Base-by-base conservation (phyloP, 495 filamentous ascomycete species). In the Penicillium subrubescens region DNA sequence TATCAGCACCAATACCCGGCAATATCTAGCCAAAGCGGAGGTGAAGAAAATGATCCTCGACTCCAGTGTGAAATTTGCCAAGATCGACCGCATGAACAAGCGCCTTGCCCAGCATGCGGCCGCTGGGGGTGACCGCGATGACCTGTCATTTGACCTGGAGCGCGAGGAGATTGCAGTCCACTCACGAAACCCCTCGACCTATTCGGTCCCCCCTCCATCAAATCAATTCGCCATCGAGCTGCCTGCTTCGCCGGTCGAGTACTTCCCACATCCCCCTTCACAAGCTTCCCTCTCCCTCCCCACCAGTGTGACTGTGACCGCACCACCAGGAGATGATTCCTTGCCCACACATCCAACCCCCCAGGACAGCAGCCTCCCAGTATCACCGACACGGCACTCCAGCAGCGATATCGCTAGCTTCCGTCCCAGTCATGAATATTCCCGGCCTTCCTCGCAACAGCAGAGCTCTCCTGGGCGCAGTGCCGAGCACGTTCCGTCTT, bases 1-100 rank as follows among this genome's bases (percentile, higher is more conserved):
- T 46, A 97, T 99, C 75, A 93, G 90, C 77, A 97, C 92, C 39
- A 92, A 89, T 72, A 98, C 95, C 0, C 85, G 90, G 46, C 86
- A 87, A 59, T 99, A 98, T 72, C 84, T 98, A n/a, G 77, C 79
- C 7, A 88, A 88, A 65, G 79, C 82, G 15, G 88, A 90, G 14
- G 89, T 95, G 39, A 88, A 93, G 71, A 82, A 77, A 63, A 91
- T 91, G 81, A 92, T 90, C 52, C 77, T 89, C 60, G 83, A 87
- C 60, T 89, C 92, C 2, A 89, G 93, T 8, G 84, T 86, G n/a
- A 94, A 93, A 71, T 82, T 97, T 70, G 92, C 89, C 54, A 90
- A 90, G 75, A 93, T 97, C 50, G 84, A 95, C 67, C 83, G 87
- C 59, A 89, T 89, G 70, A 85, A 88, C 68, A 78, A 74, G 50